Evolutionary conservation across 495 filamentous ascomycete species (phyloP).

Genomic region (Clohesyomyces aquaticus): DNA sequence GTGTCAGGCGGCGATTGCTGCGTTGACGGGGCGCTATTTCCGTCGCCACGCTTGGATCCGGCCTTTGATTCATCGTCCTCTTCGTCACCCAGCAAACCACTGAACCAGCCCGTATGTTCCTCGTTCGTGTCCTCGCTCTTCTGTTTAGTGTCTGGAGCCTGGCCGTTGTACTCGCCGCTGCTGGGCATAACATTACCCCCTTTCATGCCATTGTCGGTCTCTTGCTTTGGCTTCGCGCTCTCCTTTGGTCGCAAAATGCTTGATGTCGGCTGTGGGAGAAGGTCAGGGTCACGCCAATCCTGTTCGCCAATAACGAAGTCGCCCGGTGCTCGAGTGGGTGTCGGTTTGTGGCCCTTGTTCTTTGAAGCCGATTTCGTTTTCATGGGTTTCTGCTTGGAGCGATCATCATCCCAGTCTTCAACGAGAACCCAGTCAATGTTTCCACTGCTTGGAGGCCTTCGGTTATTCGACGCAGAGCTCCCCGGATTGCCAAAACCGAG

Average conservation of each 20-base stretch:
- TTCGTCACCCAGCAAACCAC: slow-evolving; percentile 10
- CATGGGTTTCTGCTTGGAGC: slow-evolving; percentile 41
- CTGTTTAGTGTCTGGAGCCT: slow-evolving; percentile 11
- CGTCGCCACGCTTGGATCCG: not conserved
- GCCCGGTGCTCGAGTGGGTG: slow-evolving; percentile 51
- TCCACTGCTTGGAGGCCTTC: slow-evolving; percentile 80
- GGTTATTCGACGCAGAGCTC: slow-evolving; percentile 49
- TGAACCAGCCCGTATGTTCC: slow-evolving; percentile 33
- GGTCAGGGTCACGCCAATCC: slow-evolving; percentile 87
- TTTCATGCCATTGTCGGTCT: slow-evolving; percentile 48
- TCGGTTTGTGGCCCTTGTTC: slow-evolving; percentile 31
- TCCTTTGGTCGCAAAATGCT: slow-evolving; percentile 29
- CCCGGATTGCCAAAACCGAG: slow-evolving; percentile 56
- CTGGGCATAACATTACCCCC: slow-evolving; percentile 76
- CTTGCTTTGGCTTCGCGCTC: slow-evolving; percentile 42
- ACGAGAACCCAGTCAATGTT: slow-evolving; percentile 75
- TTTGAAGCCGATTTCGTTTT: slow-evolving; percentile 36
- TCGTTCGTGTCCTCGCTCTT: slow-evolving; percentile 8
- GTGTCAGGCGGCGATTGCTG: not conserved
- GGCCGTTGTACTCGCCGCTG: slow-evolving; percentile 67
- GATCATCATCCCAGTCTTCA: slow-evolving; percentile 65
- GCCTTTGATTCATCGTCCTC: slow-evolving; percentile 19
- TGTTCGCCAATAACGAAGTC: slow-evolving; percentile 90
- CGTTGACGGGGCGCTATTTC: not conserved
- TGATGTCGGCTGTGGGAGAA: slow-evolving; percentile 49